Evolutionary conservation across 1,284 basidiomycete genomes (phyloP), one percentile per base, ranked within the genome.

Genomic region (Polyporus tsugae): DNA sequence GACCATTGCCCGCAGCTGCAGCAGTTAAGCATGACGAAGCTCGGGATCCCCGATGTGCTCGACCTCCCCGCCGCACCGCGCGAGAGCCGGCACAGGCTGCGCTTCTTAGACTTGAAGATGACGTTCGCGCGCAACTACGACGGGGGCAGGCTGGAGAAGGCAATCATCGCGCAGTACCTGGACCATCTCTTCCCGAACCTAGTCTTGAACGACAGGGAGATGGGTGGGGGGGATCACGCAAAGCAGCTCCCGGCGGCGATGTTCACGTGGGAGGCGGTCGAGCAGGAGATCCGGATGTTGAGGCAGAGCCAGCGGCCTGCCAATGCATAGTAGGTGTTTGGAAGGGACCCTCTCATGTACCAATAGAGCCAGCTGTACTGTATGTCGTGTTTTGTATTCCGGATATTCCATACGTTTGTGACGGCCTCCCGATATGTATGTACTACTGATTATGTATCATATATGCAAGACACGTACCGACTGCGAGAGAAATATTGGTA

Each of bases 131-230:
- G 46, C 3, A 35, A 39, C 39, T 39, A 36, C n/a, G 44, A 64
- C 22, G 44, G 42, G 38, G 49, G 35, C 1, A 25, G 29, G 41
- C 41, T 62, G 35, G 65, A 65, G 41, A 62, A 41, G 38, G 33
- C 13, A 11, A 42, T 44, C 9, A 53, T 70, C 22, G 71, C 71
- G 49, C 60, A 62, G 42, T 70, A 65, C 63, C 13, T 72, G 13
- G 66, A 70, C 42, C 19, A 44, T 19, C 66, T 70, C 6, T 72
- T 72, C 60, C 71, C 71, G 7, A 49, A 61, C 38, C n/a, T 72
- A 19, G 60, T 63, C 1, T 9, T 72, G 38, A 7, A 17, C 15
- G 71, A 65, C 33, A 1, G 38, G 10, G 36, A 55, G 59, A 6
- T 13, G 22, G n/a, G 35, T 6, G 39, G 1, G 39, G 52, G 39